Evolutionary conservation across 176 grass and related monocot genomes (phyloP), one percentile per base, ranked within the genome.

Genomic region (Juncus inflexus): DNA sequence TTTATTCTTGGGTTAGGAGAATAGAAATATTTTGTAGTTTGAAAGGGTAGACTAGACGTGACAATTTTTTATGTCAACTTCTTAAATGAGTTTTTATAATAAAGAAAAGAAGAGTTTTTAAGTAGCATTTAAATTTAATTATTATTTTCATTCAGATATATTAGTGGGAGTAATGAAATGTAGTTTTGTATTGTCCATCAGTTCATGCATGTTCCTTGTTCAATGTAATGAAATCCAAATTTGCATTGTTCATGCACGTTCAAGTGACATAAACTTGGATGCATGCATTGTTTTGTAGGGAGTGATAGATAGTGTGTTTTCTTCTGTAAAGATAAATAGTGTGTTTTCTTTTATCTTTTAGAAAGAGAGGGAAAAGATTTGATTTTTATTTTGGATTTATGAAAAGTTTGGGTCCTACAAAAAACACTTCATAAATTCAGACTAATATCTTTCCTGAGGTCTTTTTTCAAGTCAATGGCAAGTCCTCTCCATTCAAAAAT

Each of bases 391-490:
- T 28, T 10, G 6, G 15, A 42, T 42, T 70, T 70, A 5, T 54
- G n/a, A 70, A 70, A 28, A 41, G 14, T 8, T 13, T 50, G 52
- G 66, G 67, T 58, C 67, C 67, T 51, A 69, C 50, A 6, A 55
- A 47, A 15, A 69, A 53, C 66, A 69, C 43, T 57, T 50, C 51
- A 11, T 53, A 13, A 69, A 39, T 56, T 57, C 5, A 15, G 9
- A 35, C 3, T 35, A 58, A 9, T 69, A 12, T 55, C 53, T 58
- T 70, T 58, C 52, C 53, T 40, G 16, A 45, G 42, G 37, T 42
- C 40, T 57, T 70, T 68, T 55, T 63, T 63, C 5, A 70, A 70
- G 67, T 58, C 67, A 58, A 70, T 43, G 67, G 36, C 4, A 50
- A 58, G 7, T 58, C 55, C 40, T 16, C 45, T 28, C 11, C 12